Conservation (phyloP, 129 eudicot genomes). For the Helichrysum umbraculigerum region DNA sequence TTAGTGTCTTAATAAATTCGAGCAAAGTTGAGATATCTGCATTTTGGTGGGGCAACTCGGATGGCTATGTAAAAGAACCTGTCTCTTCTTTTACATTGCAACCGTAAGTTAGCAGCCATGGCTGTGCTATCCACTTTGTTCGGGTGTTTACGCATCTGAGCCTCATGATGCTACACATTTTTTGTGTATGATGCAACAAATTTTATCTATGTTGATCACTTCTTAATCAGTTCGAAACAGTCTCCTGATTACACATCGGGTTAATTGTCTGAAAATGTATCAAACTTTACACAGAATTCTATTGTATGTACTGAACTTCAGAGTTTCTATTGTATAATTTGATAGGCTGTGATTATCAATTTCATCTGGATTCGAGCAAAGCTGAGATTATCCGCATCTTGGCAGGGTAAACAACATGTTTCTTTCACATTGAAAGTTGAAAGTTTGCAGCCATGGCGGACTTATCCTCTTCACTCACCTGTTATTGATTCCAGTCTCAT, state of each 20-base stretch:
- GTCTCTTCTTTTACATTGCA: not conserved
- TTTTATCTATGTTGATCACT: no score
- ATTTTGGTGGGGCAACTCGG: not conserved
- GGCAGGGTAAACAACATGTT: not conserved
- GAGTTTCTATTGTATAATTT: not conserved
- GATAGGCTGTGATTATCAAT: not conserved
- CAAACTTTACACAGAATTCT: not conserved
- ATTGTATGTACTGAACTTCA: no score
- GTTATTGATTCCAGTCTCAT: no score
- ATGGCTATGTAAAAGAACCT: not conserved
- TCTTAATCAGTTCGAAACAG: not conserved
- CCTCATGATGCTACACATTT: not conserved
- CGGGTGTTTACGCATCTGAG: conserved; percentile 9
- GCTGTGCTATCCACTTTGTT: not conserved
- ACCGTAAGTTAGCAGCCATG: conserved; percentile 8
- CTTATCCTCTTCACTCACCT: no score
- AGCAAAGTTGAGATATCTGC: no score
- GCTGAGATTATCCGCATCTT: not conserved
- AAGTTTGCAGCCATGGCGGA: no score
- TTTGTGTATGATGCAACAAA: no score
- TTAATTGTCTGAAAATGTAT: not conserved
- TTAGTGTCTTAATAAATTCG: not conserved
- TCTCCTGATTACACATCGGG: not conserved
- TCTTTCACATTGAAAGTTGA: no score
- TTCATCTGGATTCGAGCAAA: not conserved